phyloP scores from a whole-genome alignment of 192 early-diverging fungal species.

The Coemansia sp. region DNA sequence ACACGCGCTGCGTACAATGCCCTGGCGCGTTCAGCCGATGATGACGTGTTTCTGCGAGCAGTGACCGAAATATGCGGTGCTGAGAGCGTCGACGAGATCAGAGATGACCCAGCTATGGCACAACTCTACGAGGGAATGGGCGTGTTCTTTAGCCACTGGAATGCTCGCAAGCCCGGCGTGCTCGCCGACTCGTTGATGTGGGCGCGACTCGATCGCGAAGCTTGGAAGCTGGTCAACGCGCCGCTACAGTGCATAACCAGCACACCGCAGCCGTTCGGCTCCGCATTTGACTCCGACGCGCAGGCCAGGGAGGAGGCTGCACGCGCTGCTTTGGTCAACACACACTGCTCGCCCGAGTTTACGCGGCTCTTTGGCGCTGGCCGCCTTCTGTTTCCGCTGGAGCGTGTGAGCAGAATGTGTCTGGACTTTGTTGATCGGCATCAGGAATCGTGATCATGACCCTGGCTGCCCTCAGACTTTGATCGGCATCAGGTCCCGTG shows the following conservation, averaged over 20 bases:
- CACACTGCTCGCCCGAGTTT: constrained; percentile 37
- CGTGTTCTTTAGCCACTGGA: constrained; percentile 50
- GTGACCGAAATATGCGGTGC: constrained; percentile 43
- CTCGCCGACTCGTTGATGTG: constrained; percentile 35
- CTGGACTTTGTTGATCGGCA: constrained; percentile 43
- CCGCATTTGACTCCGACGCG: constrained; percentile 2
- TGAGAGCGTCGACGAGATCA: constrained; percentile 36
- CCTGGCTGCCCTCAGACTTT: neutral
- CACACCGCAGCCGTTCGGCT: neutral
- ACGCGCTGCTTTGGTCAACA: constrained; percentile 35
- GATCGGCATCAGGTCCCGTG: no score
- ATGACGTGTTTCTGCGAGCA: constrained; percentile 34
- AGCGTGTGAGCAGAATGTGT: constrained; percentile 28
- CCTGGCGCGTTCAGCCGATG: constrained; percentile 36
- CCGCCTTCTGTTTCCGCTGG: constrained; percentile 43
- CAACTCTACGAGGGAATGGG: constrained; percentile 51
- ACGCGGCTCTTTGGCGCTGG: constrained; percentile 35
- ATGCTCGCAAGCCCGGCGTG: constrained; percentile 37
- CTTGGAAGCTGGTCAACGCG: constrained; percentile 35
- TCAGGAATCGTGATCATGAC: neutral
- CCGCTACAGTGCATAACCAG: constrained; percentile 43
- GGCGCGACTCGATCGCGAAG: constrained; percentile 33
- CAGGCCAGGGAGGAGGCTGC: constrained; percentile 25
- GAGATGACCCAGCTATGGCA: constrained; percentile 43
- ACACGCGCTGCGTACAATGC: constrained; percentile 53